Evolutionary conservation across 108 stramenopile genomes (phyloP).

Genomic region (Nitzschia sp.): DNA sequence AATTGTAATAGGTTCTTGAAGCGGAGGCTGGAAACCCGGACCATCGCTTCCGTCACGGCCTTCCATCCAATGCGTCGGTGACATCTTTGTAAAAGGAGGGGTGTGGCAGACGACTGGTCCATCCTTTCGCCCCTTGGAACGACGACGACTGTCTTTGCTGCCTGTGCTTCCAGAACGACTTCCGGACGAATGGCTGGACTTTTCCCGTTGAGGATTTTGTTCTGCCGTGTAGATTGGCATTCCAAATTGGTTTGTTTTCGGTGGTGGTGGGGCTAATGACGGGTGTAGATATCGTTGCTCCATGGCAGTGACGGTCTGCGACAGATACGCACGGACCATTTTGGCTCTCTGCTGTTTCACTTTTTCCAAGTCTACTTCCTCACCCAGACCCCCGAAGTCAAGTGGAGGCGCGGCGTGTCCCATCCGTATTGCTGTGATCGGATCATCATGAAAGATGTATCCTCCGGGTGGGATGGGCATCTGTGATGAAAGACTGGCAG

Average conservation of each 20-base stretch:
- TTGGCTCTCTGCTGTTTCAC: conserved; percentile 8
- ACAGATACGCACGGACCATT: background rate
- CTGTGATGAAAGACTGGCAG: background rate
- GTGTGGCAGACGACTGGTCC: conserved; percentile 10
- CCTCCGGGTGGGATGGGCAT: background rate
- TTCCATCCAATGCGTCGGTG: conserved; percentile 16
- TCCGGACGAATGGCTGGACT: background rate
- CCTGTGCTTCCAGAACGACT: background rate
- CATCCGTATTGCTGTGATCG: background rate
- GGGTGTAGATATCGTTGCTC: conserved; percentile 14
- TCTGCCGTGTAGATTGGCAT: background rate
- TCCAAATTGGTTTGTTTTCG: conserved; percentile 1
- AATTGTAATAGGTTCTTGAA: conserved; percentile 10
- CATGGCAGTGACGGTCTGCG: conserved; percentile 19
- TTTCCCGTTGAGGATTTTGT: background rate
- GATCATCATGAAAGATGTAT: background rate
- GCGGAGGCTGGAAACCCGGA: background rate
- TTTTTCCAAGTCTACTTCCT: background rate
- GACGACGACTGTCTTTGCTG: background rate
- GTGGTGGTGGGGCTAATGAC: conserved; percentile 7
- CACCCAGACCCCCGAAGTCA: background rate
- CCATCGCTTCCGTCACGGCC: background rate
- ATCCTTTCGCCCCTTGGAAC: background rate
- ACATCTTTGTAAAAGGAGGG: background rate
- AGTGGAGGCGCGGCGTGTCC: background rate